phyloP scores from a whole-genome alignment of 345 rosid species.

The Murraya koenigii region DNA sequence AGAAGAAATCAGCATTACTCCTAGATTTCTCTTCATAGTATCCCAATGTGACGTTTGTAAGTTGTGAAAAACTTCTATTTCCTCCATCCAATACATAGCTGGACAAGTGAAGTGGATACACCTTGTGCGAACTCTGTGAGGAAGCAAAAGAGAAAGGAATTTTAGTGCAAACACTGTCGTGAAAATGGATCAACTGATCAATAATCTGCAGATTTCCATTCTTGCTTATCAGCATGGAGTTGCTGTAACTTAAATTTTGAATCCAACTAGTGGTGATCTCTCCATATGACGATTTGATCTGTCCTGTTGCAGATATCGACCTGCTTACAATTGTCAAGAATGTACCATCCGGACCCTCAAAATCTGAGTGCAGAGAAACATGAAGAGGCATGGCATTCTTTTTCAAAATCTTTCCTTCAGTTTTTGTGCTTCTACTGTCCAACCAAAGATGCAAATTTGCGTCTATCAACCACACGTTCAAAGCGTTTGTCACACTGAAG shows the following conservation, averaged over 20 bases:
- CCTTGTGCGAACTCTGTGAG: constrained; percentile 38
- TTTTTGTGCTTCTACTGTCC: constrained; percentile 42
- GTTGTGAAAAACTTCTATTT: constrained; percentile 27
- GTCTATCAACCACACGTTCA: constrained; percentile 82
- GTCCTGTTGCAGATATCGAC: constrained; percentile 51
- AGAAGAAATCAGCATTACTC: constrained; percentile 5
- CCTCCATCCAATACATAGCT: constrained; percentile 34
- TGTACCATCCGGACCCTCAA: constrained; percentile 54
- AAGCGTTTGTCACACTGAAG: constrained; percentile 73
- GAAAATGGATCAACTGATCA: constrained; percentile 51
- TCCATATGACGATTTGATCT: constrained; percentile 70
- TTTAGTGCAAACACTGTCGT: constrained; percentile 44
- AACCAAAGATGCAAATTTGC: constrained; percentile 95
- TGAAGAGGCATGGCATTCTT: constrained; percentile 35
- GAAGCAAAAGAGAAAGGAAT: constrained; percentile 21
- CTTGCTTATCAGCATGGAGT: constrained; percentile 52
- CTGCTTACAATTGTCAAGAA: constrained; percentile 51
- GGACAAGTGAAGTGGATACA: constrained; percentile 42
- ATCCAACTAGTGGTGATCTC: constrained; percentile 41
- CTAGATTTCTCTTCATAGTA: constrained; percentile 50
- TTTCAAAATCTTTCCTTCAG: constrained; percentile 56
- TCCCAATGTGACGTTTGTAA: constrained; percentile 51
- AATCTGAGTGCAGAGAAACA: constrained; percentile 37
- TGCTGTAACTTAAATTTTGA: constrained; percentile 53
- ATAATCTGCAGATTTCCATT: constrained; percentile 58